Evolutionary conservation across 2,329 filamentous ascomycete species (phyloP).

Genomic region (Cladosporium oxysporum): DNA sequence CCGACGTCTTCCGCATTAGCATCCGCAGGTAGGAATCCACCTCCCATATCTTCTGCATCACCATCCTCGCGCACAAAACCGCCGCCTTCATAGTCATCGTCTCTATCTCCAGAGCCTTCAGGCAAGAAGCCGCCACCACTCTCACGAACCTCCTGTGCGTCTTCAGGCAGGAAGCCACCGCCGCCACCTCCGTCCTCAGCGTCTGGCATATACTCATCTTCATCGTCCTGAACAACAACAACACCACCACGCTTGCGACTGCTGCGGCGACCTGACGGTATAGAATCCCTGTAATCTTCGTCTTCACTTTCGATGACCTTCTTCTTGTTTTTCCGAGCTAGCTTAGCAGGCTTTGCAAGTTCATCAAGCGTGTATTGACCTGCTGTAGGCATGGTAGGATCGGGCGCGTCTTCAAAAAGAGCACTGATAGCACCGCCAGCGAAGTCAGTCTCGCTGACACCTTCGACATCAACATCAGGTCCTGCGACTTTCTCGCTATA

Average conservation of each 20-base stretch:
- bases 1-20: background rate
- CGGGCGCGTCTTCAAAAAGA: background rate
- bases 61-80: slow-evolving; percentile 30
- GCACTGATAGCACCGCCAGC: slow-evolving; percentile 4
- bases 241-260: slow-evolving; percentile 9
- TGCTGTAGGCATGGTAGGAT: slow-evolving; percentile 26
- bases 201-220: slow-evolving; percentile 31
- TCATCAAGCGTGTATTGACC: slow-evolving; percentile 28
- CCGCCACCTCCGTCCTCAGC: slow-evolving; percentile 23
- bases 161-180: slow-evolving; percentile 37
- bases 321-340: slow-evolving; percentile 18
- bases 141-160: slow-evolving; percentile 22
- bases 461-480: background rate
- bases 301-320: slow-evolving; percentile 22
- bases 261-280: background rate
- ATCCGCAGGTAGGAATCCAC: background rate
- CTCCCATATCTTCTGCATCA: background rate
- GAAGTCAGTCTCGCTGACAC: background rate
- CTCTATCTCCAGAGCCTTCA: slow-evolving; percentile 24
- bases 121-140: slow-evolving; percentile 24
- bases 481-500: slow-evolving; percentile 40
- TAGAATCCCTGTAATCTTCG: slow-evolving; percentile 23
- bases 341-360: slow-evolving; percentile 17
- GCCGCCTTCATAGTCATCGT: slow-evolving; percentile 29
- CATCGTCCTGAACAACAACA: slow-evolving; percentile 27